Evolutionary conservation across 176 grass and related monocot species (phyloP).

Genomic region (Aechmea fasciata): DNA sequence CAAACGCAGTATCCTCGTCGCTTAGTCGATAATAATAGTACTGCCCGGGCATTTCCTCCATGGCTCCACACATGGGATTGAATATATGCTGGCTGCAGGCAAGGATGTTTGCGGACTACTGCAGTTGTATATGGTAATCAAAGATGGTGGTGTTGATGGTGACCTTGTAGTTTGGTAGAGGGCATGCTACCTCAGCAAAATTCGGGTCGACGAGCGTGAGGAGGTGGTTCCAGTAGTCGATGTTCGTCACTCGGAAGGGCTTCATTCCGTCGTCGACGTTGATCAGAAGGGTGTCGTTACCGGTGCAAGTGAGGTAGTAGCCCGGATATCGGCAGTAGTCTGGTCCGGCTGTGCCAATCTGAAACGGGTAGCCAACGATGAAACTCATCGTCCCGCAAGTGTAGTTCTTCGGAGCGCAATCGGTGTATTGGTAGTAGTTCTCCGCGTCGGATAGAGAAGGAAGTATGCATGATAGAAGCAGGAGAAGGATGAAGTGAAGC

Average conservation of each 20-base stretch:
- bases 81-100: accelerated
- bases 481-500: background rate
- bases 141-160: slow-evolving; percentile 18
- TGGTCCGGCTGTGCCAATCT: background rate
- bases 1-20: background rate
- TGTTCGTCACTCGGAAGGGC: slow-evolving; percentile 22
- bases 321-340: slow-evolving; percentile 41
- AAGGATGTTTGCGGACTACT: background rate
- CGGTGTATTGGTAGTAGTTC: background rate
- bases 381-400: background rate
- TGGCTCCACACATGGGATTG: slow-evolving; percentile 18
- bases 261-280: slow-evolving; percentile 3
- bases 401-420: background rate
- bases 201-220: slow-evolving; percentile 19
- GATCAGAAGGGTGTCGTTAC: background rate
- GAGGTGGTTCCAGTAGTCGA: slow-evolving; percentile 25
- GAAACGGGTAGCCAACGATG: background rate
- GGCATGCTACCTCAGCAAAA: slow-evolving; percentile 15
- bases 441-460: background rate
- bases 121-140: slow-evolving; percentile 30
- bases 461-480: background rate
- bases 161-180: slow-evolving; percentile 17
- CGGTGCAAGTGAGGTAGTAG: slow-evolving; percentile 27
- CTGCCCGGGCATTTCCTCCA: background rate
- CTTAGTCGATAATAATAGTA: background rate